Conservation (phyloP, 768 basidiomycete genomes). For the Paxillus rubicundulus region DNA sequence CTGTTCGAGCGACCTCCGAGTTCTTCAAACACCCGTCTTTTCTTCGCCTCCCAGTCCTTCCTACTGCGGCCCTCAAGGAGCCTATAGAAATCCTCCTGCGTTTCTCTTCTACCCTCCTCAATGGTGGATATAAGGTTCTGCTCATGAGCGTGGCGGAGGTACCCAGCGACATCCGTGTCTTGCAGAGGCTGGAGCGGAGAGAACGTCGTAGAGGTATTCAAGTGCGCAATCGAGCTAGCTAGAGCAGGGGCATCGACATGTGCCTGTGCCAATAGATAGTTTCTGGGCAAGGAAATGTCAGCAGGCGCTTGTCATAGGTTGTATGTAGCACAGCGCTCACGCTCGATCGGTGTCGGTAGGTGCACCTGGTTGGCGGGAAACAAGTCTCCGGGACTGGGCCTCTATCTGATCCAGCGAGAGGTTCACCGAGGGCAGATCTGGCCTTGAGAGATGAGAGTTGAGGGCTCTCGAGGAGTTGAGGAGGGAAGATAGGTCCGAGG, state of each 20-base stretch:
- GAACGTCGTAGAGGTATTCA: conserved; percentile 81
- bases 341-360: conserved; percentile 71
- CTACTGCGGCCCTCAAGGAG: conserved; percentile 72
- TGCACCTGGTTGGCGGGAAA: conserved; percentile 63
- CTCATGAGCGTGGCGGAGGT: conserved; percentile 91
- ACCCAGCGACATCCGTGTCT: conserved; percentile 92
- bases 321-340: conserved; percentile 43
- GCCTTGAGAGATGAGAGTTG: conserved; percentile 71
- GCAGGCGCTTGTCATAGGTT: conserved; percentile 2
- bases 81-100: conserved; percentile 81
- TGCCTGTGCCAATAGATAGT: conserved; percentile 90
- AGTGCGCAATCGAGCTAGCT: conserved; percentile 74
- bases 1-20: conserved; percentile 65
- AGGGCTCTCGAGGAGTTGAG: conserved; percentile 69
- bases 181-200: conserved; percentile 89
- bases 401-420: conserved; percentile 95
- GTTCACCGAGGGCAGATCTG: conserved; percentile 84
- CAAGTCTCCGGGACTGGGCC: conserved; percentile 82
- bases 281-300: conserved; percentile 42
- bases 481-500: conserved; percentile 64
- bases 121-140: conserved; percentile 93
- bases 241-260: conserved; percentile 92
- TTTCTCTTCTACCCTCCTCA: conserved; percentile 83
- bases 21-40: conserved; percentile 87
- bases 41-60: conserved; percentile 87